These are phyloP conservation scores for Rubia peregrina DNA, from an alignment of 305 asterid species.

Conservation along the genomic window DNA sequence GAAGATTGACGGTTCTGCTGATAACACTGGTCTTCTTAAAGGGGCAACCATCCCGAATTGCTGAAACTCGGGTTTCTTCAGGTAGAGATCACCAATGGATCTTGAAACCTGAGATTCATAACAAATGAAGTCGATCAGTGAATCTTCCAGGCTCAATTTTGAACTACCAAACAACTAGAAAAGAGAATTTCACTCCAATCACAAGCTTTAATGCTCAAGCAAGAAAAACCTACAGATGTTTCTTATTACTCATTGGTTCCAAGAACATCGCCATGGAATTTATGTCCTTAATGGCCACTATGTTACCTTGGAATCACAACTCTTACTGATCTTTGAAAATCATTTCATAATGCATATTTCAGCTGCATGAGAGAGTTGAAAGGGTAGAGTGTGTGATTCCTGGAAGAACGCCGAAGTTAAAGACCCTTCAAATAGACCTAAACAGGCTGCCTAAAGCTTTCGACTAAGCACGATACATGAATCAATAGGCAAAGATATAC, in stretches of 20 bases:
- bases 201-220: slow-evolving; percentile 26
- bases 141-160: slow-evolving; percentile 6
- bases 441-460: slow-evolving; percentile 23
- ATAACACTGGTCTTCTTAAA: slow-evolving; percentile 64
- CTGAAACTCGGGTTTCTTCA: slow-evolving; percentile 85
- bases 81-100: slow-evolving; percentile 85
- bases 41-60: slow-evolving; percentile 56
- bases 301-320: slow-evolving; percentile 39
- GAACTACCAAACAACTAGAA: slow-evolving; percentile 6
- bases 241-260: slow-evolving; percentile 25
- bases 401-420: slow-evolving; percentile 47
- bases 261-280: slow-evolving; percentile 24
- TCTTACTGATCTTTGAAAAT: slow-evolving; percentile 33
- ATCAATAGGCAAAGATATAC: slow-evolving; percentile 1
- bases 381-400: slow-evolving; percentile 65
- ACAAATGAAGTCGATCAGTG: slow-evolving; percentile 3
- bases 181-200: slow-evolving; percentile 8
- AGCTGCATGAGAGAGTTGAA: slow-evolving; percentile 59
- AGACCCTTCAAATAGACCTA: slow-evolving; percentile 33
- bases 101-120: slow-evolving; percentile 75
- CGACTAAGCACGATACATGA: slow-evolving; percentile 18
- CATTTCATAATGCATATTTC: slow-evolving; percentile 63
- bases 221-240: slow-evolving; percentile 24
- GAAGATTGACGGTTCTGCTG: slow-evolving; percentile 88
- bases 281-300: slow-evolving; percentile 26